Conservation (phyloP, 2,329 filamentous ascomycete species). For the Fusarium sp. region DNA sequence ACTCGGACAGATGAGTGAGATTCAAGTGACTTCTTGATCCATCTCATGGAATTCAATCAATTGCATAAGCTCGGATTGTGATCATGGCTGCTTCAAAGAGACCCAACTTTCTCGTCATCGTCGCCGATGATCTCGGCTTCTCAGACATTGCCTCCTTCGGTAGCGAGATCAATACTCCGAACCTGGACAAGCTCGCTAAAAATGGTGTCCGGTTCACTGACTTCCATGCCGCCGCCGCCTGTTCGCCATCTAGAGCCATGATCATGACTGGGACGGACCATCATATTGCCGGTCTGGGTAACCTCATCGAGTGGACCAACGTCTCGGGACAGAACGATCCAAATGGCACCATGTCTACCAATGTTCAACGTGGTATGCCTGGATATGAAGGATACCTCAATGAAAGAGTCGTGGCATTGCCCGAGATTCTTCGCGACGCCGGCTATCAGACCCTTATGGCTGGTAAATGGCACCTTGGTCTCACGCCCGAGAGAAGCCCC, state of each 20-base stretch:
- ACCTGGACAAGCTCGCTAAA: conserved; percentile 68
- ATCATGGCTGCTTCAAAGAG: conserved; percentile 53
- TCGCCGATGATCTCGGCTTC: conserved; percentile 59
- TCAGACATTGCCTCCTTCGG: conserved; percentile 73
- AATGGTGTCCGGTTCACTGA: conserved; percentile 72
- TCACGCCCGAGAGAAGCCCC: conserved; percentile 35
- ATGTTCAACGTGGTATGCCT: conserved; percentile 41
- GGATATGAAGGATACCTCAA: conserved; percentile 69
- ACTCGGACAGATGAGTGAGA: not conserved
- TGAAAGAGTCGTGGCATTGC: conserved; percentile 66
- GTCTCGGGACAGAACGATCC: conserved; percentile 26
- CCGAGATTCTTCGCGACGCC: conserved; percentile 69
- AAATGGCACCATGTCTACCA: conserved; percentile 30
- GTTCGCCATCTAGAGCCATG: conserved; percentile 75
- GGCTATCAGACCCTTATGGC: conserved; percentile 72
- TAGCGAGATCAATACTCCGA: conserved; percentile 73
- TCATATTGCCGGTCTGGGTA: conserved; percentile 36
- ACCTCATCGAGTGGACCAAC: conserved; percentile 64
- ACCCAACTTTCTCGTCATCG: conserved; percentile 30
- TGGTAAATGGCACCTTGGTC: conserved; percentile 59
- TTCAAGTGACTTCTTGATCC: not conserved
- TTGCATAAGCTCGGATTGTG: not conserved
- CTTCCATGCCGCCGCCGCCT: conserved; percentile 75
- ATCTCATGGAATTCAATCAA: accelerated
- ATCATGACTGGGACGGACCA: conserved; percentile 71